These are phyloP conservation scores for Physaria fendleri DNA, from an alignment of 345 rosid species.

Conservation along the genomic window DNA sequence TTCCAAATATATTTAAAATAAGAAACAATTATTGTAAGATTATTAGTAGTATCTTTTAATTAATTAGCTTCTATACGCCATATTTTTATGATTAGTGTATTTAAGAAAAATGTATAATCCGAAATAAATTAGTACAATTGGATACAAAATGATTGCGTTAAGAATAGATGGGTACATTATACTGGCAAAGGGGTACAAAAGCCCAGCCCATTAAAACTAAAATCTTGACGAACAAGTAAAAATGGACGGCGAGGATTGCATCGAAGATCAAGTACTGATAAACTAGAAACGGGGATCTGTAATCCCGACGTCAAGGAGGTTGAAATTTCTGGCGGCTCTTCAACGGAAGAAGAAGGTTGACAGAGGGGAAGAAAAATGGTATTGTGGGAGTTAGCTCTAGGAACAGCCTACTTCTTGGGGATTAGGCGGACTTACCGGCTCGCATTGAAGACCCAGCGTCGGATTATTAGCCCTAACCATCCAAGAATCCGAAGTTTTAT, in stretches of 20 bases:
- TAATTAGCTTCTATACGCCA: neutral
- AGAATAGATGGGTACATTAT: neutral
- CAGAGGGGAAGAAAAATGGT: conserved; percentile 41
- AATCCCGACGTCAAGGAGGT: conserved; percentile 8
- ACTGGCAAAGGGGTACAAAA: neutral
- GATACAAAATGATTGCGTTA: neutral
- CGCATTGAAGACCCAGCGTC: conserved; percentile 62
- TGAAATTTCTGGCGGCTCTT: conserved; percentile 10
- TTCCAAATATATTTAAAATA: neutral
- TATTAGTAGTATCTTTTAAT: neutral
- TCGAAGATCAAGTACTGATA: neutral
- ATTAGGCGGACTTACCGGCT: conserved; percentile 68
- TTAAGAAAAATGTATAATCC: neutral
- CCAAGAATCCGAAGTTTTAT: conserved; percentile 51
- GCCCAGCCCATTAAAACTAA: conserved; percentile 9
- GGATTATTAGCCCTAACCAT: conserved; percentile 43
- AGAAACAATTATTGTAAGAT: neutral
- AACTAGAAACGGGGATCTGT: conserved; percentile 14
- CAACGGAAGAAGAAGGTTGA: neutral
- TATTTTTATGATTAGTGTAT: neutral
- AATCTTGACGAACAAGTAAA: conserved; percentile 16
- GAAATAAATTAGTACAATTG: neutral
- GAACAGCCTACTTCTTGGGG: conserved; percentile 81
- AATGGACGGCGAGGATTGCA: conserved; percentile 23
- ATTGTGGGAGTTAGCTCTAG: conserved; percentile 86